Evolutionary conservation across 2,329 filamentous ascomycete species (phyloP).

Genomic region (Colletotrichum horii): DNA sequence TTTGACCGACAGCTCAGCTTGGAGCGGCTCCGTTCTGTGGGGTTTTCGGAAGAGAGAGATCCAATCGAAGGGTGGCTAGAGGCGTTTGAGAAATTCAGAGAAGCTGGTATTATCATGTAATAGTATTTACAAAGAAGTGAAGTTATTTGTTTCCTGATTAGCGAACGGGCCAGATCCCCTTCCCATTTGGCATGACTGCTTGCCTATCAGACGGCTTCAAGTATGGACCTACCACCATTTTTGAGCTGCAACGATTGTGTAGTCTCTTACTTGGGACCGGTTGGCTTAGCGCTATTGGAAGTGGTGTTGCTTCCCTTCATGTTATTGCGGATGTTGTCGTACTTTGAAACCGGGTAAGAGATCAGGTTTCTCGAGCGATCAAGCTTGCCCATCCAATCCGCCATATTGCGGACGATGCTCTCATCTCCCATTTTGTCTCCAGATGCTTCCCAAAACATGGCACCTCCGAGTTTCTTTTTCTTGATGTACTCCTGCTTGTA

Average conservation of each 20-base stretch:
- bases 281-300: neutral
- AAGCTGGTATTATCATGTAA: slow-evolving; percentile 42
- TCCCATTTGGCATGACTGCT: neutral
- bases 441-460: slow-evolving; percentile 87
- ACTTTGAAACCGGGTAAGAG: slow-evolving; percentile 5
- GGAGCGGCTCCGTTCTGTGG: slow-evolving; percentile 39
- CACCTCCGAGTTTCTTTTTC: slow-evolving; percentile 68
- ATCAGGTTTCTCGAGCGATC: slow-evolving; percentile 2
- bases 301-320: neutral
- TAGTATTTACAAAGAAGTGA: neutral
- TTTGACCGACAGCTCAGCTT: slow-evolving; percentile 53
- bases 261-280: neutral
- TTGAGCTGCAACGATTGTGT: neutral
- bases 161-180: neutral
- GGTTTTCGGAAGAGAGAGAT: slow-evolving; percentile 42
- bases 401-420: slow-evolving; percentile 7
- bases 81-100: slow-evolving; percentile 45
- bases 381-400: neutral
- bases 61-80: slow-evolving; percentile 46
- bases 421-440: slow-evolving; percentile 65
- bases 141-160: neutral
- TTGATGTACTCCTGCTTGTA: slow-evolving; percentile 72
- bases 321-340: slow-evolving; percentile 2
- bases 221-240: neutral
- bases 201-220: neutral